Base-by-base conservation (phyloP, 345 rosid species). In the Isatis tinctoria region DNA sequence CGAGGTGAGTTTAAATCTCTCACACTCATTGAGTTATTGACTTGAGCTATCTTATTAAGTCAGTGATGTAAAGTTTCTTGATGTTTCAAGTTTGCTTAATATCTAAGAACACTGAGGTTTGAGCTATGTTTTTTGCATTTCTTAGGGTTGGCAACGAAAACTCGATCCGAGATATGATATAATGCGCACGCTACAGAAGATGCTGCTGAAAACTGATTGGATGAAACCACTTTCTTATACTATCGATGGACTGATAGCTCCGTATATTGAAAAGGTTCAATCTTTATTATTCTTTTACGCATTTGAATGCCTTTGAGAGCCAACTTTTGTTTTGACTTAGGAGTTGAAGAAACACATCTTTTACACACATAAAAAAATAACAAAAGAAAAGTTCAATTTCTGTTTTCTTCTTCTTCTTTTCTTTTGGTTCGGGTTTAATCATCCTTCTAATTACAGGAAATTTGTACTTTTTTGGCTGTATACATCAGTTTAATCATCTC, bases 211-310 rank as follows among this genome's bases (percentile, higher is more conserved):
- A 81, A 89, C 87, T 5, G 99, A 96, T 81, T 92, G 99, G 99
- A 89, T 90, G 4, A 89, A 90, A 67, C 83, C 96, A 56, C 97
- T 92, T 74, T 88, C 97, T 17, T 87, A 92, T 85, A 95, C 99
- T 7, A 83, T 95, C n/a, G 97, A 90, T 13, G 97, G 99, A 69
- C 80, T 95, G 64, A 95, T 95, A 98, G 98, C 98, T 54, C 98
- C 97, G 0, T 95, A 76, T 74, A 51, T 57, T 54, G 27, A 13
- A 79, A 69, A 73, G 80, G 65, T 72, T 71, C 41, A 48, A 13
- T 39, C 69, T 67, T 65, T 73, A 17, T 60, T 52, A 60, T 73
- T 65, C 49, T 54, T 43, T 70, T 77, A 81, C 70, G 60, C 81
- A 70, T 80, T 86, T 75, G 16, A 44, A 41, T 81, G 83, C 40